Percentiles rank a stretch among this genome's conserved stretches.
Evolutionary conservation across 345 rosid species (phyloP).

Genomic region (Bruguiera sexangula): DNA sequence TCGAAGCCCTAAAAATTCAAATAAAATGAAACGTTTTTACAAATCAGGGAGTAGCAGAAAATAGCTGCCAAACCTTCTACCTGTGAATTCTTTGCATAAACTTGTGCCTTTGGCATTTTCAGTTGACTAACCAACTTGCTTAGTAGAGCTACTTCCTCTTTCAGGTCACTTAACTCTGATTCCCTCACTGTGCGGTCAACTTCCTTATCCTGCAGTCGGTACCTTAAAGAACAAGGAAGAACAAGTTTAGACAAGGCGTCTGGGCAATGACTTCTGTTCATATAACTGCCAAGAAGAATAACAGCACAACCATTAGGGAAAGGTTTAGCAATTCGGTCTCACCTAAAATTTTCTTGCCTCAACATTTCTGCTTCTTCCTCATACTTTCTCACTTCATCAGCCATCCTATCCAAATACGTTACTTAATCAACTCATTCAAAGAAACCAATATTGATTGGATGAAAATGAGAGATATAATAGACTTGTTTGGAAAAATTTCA

Average conservation of each 20-base stretch:
- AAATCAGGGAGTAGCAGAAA: background rate
- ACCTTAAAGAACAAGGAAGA: conserved; percentile 6
- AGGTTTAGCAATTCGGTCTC: background rate
- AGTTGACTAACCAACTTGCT: conserved; percentile 18
- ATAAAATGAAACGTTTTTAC: too few relatives aligned
- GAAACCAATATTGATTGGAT: too few relatives aligned
- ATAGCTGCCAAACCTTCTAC: conserved; percentile 11
- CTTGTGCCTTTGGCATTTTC: conserved; percentile 12
- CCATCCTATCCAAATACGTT: conserved; percentile 24
- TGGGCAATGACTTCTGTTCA: background rate
- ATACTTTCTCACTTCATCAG: conserved; percentile 25
- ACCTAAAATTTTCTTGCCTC: conserved; percentile 29
- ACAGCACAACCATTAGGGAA: background rate
- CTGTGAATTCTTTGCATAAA: conserved; percentile 11
- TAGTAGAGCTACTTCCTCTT: conserved; percentile 24
- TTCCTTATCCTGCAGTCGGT: conserved; percentile 23
- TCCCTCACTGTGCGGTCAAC: conserved; percentile 21
- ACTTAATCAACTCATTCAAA: background rate
- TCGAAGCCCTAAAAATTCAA: background rate
- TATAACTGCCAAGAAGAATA: background rate
- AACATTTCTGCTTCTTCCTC: conserved; percentile 35
- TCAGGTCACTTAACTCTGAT: conserved; percentile 26
- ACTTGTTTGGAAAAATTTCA: background rate
- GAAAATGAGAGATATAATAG: background rate
- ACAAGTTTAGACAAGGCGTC: background rate